Evolutionary conservation across 2,329 filamentous ascomycete genomes (phyloP).

Genomic region (Chaetomium olivaceum): DNA sequence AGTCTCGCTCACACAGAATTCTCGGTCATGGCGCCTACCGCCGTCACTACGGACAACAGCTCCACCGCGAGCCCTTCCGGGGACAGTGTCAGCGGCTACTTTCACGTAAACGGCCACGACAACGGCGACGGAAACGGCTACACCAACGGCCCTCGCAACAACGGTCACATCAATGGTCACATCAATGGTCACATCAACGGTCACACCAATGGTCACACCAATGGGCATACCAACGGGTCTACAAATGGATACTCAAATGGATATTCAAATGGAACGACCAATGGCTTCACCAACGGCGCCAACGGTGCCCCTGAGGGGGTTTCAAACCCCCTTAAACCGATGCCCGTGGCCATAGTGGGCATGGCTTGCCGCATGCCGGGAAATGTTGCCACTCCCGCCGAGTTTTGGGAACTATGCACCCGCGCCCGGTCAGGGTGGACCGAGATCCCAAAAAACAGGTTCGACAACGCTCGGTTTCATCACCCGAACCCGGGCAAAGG

Average conservation of each 20-base stretch:
- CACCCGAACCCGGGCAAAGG: conserved; percentile 48
- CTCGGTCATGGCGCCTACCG: conserved; percentile 36
- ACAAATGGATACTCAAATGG: conserved; percentile 35
- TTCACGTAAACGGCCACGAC: conserved; percentile 14
- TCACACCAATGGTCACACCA: conserved; percentile 33
- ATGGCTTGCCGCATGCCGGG: conserved; percentile 51
- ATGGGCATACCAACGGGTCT: conserved; percentile 31
- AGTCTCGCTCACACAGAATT: background rate
- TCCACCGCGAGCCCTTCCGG: conserved; percentile 35
- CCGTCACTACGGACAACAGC: conserved; percentile 36
- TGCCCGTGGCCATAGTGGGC: conserved; percentile 50
- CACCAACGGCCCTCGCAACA: conserved; percentile 27
- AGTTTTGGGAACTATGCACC: conserved; percentile 49
- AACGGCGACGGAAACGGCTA: conserved; percentile 26
- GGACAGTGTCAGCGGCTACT: conserved; percentile 34
- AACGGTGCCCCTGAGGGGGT: conserved; percentile 9
- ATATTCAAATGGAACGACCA: conserved; percentile 31
- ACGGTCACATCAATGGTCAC: conserved; percentile 33
- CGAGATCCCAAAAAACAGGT: conserved; percentile 48
- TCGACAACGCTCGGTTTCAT: conserved; percentile 43
- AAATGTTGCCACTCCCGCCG: conserved; percentile 43
- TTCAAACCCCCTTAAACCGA: conserved; percentile 33
- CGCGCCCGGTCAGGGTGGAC: conserved; percentile 45
- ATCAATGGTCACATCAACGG: conserved; percentile 28
- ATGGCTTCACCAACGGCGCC: conserved; percentile 31